Percentiles rank a stretch among this genome's conserved stretches.
These are phyloP conservation scores for Exophiala spinifera DNA, from an alignment of 2,329 filamentous ascomycete species.

Conservation along the genomic window DNA sequence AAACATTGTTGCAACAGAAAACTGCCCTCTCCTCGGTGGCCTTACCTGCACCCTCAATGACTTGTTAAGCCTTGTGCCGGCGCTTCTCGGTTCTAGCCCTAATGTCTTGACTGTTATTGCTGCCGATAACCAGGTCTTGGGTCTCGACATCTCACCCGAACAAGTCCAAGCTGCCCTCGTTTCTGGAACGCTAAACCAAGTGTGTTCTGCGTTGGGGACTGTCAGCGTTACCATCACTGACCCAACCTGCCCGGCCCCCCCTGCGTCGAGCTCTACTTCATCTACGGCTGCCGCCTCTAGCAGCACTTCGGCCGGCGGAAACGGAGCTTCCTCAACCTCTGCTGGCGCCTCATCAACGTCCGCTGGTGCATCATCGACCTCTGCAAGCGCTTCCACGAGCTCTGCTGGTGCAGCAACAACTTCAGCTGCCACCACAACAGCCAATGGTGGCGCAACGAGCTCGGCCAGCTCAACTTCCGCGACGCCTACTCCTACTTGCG, in stretches of 20 bases:
- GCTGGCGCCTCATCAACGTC: neutral
- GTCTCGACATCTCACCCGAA: constrained; percentile 13
- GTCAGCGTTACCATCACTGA: constrained; percentile 8
- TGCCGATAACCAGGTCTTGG: constrained; percentile 11
- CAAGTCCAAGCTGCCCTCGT: constrained; percentile 8
- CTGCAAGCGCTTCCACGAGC: constrained; percentile 1
- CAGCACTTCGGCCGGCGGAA: neutral
- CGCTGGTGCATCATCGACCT: neutral
- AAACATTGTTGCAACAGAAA: constrained; percentile 8
- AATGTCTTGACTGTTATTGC: constrained; percentile 5
- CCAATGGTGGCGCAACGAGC: neutral
- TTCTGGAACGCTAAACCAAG: constrained; percentile 1
- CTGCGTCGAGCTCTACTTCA: neutral
- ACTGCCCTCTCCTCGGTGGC: constrained; percentile 9
- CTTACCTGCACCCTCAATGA: constrained; percentile 10
- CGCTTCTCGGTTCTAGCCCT: constrained; percentile 1
- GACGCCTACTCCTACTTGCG: neutral
- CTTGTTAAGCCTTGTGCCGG: constrained; percentile 6
- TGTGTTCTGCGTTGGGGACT: constrained; percentile 1
- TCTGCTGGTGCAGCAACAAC: constrained; percentile 1
- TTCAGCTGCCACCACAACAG: neutral
- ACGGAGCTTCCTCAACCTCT: neutral
- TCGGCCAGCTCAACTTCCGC: neutral
- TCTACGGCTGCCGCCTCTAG: constrained; percentile 2
- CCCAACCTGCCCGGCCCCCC: constrained; percentile 8